These are phyloP conservation scores for Vanrija pseudolonga DNA, from an alignment of 1,284 basidiomycete species.

Conservation along the genomic window DNA sequence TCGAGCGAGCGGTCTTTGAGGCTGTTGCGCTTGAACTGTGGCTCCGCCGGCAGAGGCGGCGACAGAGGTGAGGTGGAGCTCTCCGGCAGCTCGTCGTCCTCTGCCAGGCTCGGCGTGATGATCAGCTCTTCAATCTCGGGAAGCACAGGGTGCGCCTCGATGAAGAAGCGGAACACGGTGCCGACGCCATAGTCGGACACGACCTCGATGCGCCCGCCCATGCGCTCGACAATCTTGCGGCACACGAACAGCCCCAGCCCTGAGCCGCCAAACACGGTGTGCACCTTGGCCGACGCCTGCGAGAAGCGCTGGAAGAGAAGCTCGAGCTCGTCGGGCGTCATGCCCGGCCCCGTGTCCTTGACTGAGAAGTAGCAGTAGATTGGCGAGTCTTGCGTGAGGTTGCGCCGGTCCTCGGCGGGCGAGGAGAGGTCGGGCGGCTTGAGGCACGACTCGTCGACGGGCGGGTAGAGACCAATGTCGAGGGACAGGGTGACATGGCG, in stretches of 20 bases:
- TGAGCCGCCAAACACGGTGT: constrained; percentile 40
- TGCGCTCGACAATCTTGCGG: constrained; percentile 17
- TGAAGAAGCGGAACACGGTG: constrained; percentile 47
- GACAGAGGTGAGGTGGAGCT: too few relatives aligned
- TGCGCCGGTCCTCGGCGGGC: constrained; percentile 12
- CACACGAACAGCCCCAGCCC: constrained; percentile 35
- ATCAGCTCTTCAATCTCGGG: too few relatives aligned
- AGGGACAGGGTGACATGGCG: constrained; percentile 25
- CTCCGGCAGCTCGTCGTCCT: neutral
- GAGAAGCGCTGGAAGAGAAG: constrained; percentile 39
- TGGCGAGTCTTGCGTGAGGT: constrained; percentile 4
- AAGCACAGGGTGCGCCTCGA: constrained; percentile 13
- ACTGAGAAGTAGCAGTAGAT: constrained; percentile 30
- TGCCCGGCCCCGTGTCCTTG: constrained; percentile 38
- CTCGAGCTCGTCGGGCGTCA: constrained; percentile 30
- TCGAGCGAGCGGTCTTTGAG: too few relatives aligned
- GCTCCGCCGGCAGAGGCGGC: too few relatives aligned
- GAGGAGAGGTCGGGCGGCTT: neutral
- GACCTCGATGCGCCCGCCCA: constrained; percentile 27
- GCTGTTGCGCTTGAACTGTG: neutral
- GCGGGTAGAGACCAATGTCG: constrained; percentile 19
- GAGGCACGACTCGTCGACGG: constrained; percentile 9
- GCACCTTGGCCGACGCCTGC: constrained; percentile 31
- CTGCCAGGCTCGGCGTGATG: neutral
- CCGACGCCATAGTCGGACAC: constrained; percentile 14